phyloP scores from a whole-genome alignment of 768 basidiomycete genomes.

The Hemileccinum rubropunctum region DNA sequence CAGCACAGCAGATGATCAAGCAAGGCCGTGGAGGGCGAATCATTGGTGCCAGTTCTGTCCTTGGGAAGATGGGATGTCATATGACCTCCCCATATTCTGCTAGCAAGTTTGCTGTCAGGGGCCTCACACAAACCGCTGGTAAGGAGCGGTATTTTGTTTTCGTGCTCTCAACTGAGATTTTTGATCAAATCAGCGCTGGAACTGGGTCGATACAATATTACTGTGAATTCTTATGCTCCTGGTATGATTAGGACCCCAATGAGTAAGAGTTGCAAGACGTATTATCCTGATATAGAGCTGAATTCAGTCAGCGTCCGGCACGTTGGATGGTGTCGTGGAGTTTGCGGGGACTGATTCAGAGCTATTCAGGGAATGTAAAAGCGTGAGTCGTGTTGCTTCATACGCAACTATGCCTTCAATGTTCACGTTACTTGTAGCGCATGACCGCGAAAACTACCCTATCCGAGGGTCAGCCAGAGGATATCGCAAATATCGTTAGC shows the following conservation, averaged over 20 bases:
- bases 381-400: neutral
- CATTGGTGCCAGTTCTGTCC: conserved; percentile 27
- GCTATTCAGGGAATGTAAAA: neutral
- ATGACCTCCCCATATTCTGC: conserved; percentile 6
- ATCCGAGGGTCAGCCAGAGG: conserved; percentile 27
- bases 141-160: neutral
- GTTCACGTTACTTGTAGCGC: neutral
- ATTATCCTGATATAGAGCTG: too few species aligned
- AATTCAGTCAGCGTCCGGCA: too few species aligned
- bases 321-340: too few species aligned
- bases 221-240: conserved; percentile 39
- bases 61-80: conserved; percentile 19
- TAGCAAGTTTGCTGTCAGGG: conserved; percentile 36
- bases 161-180: neutral
- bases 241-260: conserved; percentile 29
- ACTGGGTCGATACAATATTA: conserved; percentile 30
- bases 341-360: neutral
- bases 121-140: conserved; percentile 39
- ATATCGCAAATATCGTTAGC: conserved; percentile 32
- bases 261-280: conserved; percentile 16
- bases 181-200: conserved; percentile 17
- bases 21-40: conserved; percentile 40
- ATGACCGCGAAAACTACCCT: conserved; percentile 3
- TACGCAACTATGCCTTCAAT: neutral
- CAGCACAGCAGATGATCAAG: conserved; percentile 37